Conservation (phyloP, 768 basidiomycete species). For the Lyophyllum decastes region DNA sequence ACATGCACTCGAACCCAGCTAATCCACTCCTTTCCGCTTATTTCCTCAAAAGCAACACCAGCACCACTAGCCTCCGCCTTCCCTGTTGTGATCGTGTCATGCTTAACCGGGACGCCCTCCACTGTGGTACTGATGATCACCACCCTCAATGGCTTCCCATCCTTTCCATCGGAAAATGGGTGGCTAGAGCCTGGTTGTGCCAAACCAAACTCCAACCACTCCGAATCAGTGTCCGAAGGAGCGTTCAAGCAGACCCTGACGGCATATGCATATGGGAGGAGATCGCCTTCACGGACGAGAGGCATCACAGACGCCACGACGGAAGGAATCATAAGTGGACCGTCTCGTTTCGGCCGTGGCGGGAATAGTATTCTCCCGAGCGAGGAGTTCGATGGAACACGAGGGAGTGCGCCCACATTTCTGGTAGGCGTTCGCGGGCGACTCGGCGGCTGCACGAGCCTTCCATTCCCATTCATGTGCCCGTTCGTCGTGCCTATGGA, state of each 20-base stretch:
- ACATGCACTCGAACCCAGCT: slow-evolving; percentile 65
- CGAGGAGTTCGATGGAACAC: slow-evolving; percentile 27
- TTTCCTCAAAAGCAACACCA: slow-evolving; percentile 50
- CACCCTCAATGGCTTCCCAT: slow-evolving; percentile 40
- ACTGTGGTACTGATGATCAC: slow-evolving; percentile 61
- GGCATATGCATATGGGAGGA: slow-evolving; percentile 51
- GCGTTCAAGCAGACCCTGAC: slow-evolving; percentile 59
- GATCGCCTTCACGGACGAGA: slow-evolving; percentile 32
- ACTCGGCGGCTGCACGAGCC: slow-evolving; percentile 21
- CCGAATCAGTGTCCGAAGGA: slow-evolving; percentile 60
- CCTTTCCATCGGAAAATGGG: slow-evolving; percentile 9
- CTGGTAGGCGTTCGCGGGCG: slow-evolving; percentile 39
- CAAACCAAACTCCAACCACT: slow-evolving; percentile 78
- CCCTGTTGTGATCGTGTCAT: slow-evolving; percentile 48
- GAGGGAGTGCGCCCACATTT: slow-evolving; percentile 26
- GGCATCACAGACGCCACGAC: slow-evolving; percentile 57
- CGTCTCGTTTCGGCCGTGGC: slow-evolving; percentile 44
- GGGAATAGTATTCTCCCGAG: slow-evolving; percentile 24
- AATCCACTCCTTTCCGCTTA: slow-evolving; percentile 59
- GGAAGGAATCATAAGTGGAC: slow-evolving; percentile 62
- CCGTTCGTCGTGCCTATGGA: slow-evolving; percentile 26
- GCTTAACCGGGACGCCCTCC: slow-evolving; percentile 65
- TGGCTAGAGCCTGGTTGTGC: slow-evolving; percentile 38
- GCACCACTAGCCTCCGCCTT: slow-evolving; percentile 36
- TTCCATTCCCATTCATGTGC: slow-evolving; percentile 24